Base-by-base conservation (phyloP, 441 rosid genomes). In the Manihot esculenta region DNA sequence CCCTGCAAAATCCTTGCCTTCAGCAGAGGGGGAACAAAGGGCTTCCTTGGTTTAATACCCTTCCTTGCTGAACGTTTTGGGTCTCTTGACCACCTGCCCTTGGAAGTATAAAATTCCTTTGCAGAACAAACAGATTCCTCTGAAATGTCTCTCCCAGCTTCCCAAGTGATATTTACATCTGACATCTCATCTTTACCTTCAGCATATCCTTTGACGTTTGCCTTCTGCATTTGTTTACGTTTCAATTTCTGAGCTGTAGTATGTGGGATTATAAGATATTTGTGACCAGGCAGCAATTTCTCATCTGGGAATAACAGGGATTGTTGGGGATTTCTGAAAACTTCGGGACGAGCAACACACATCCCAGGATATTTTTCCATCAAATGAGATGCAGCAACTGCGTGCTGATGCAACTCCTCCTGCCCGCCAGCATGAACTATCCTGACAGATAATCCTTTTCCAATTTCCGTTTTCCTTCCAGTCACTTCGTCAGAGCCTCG, bases 351-450 rank as follows among this genome's bases (percentile, higher is more conserved):
- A 27, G 87, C 91, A 60, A 87, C 74, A 41, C 81, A 72, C 81
- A 78, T 86, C 24, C 86, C 89, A 1, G 89, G 88, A 74, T 87
- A 80, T 66, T 81, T 89, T 53, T 79, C 84, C 90, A 86, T 74
- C 74, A 84, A 50, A 23, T 77, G 38, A 21, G 82, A 83, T 23
- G 78, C 88, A 14, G 86, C 76, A 77, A 87, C 53, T 10, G 78
- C 70, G 48, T 64, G 68, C 63, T 53, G 81, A 68, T 81, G 82
- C 57, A 80, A 72, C 81, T 87, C 92, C 61, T 74, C 81, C 23
- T 63, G 50, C 17, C 91, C 89, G 15, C 92, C 88, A 58, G 89
- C 82, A 76, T 85, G 91, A 77, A 86, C 74, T 78, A 89, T 73
- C 77, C 87, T 85, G 67, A 86, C 86, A 61, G 65, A 82, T 23